Base-by-base conservation (phyloP, 768 basidiomycete species). In the Coprinellus micaceus region DNA sequence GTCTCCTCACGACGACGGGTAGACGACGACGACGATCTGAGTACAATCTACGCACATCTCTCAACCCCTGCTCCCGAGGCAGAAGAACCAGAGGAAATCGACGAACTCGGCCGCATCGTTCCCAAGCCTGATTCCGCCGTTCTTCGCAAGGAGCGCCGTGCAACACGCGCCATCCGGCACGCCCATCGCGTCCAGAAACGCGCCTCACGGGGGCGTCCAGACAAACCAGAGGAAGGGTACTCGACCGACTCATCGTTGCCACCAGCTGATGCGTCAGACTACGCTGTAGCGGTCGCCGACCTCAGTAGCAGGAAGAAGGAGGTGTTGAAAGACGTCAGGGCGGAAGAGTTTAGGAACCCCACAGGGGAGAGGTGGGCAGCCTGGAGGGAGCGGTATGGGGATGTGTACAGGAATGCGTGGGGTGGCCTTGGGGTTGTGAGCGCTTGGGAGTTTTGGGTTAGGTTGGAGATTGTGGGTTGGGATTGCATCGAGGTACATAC, bases 391-490 rank as follows among this genome's bases (percentile, higher is more conserved):
- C 79, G 77, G 59, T 93, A 88, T 61, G 76, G 76, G 4, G 94
- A 98, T 59, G 92, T 82, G 57, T 98, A 96, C 71, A 73, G 79
- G 2, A 86, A 89, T 37, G 95, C 95, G 3, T 98, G 91, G 93
- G 94, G 94, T 46, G 91, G 94, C 3, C 74, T 95, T 53, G 92
- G 88, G 0, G 79, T 94, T 41, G 85, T 95, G 1, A 86, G 86
- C 49, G 90, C 91, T 47, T 96, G 94, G 93, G 94, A 94, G 69
- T 96, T 94, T 68, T 95, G 92, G 91, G 84, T 84, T n/a, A 77
- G 93, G 54, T 73, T 93, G 56, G 94, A 98, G 72, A 78, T 86
- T 60, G 72, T 92, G 11, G 89, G 87, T 3, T 97, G 95, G 95
- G 84, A 94, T 67, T 91, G 89, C 45, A 76, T 95, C 22, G 81